A percentile compares a stretch with the other conserved stretches of the same genome.
Evolutionary conservation across 179 eudicot genomes (phyloP).

Genomic region (Silene vulgaris): DNA sequence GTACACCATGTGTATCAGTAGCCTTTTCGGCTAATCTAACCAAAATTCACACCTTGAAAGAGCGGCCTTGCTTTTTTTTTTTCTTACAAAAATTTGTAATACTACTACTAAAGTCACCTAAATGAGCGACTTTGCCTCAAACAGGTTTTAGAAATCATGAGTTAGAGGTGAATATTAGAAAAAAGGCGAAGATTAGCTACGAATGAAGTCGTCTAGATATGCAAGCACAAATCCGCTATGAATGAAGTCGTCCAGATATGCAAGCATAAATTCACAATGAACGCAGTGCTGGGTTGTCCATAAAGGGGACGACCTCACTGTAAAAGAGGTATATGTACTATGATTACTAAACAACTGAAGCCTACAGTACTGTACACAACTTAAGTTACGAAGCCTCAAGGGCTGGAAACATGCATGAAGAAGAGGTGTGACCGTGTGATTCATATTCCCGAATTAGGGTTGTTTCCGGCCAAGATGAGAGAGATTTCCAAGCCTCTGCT

Average conservation of each 20-base stretch:
- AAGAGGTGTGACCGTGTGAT: slow-evolving; percentile 12
- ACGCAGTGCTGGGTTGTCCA: no score
- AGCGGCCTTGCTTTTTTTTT: no score
- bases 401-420: slow-evolving; percentile 2
- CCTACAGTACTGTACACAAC: not conserved
- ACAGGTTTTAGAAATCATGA: no score
- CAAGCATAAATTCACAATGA: not conserved
- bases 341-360: not conserved
- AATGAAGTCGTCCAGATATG: not conserved
- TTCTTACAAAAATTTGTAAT: no score
- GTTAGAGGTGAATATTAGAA: no score
- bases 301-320: not conserved
- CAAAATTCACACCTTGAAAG: no score
- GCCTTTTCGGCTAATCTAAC: no score
- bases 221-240: not conserved
- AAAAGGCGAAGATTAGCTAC: no score
- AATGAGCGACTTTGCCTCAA: no score
- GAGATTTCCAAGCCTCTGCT: slow-evolving; percentile 92
- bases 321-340: not conserved
- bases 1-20: no score
- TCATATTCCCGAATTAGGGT: slow-evolving; percentile 65
- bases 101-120: no score
- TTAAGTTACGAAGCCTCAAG: not conserved
- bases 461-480: slow-evolving; percentile 93
- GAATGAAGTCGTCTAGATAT: no score